Base-by-base conservation (phyloP, 768 basidiomycete genomes). In the Boletus tomentosulus region DNA sequence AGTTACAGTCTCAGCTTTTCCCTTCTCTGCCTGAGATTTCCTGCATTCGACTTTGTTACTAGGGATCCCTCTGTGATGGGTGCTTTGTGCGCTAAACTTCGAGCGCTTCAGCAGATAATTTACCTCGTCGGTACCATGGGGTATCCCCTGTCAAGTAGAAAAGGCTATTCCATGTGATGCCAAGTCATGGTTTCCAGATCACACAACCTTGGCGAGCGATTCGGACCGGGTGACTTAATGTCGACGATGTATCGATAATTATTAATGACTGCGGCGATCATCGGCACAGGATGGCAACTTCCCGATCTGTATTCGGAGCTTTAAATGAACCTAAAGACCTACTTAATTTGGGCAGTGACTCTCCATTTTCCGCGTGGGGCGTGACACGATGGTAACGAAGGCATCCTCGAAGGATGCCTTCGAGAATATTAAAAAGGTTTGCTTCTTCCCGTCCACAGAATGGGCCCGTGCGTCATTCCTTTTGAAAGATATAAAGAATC, bases 381-480 rank as follows among this genome's bases (percentile, higher is more conserved):
- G 37, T 60, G 54, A 52, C 54, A 50, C 56, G 61, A 50, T 5
- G 13, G 50, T 43, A 63, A 47, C 31, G 31, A 11, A 33, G 31
- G 31, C 31, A 33, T 33, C 27, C 66, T 69, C 56, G 54, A 35
- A 57, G 58, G 45, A 62, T 61, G 54, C 60, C 58, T 62, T 43
- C 46, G 58, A 51, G 53, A 34, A 57, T 65, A 55, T 46, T 25
- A 34, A 47, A 48, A 35, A 16, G 63, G 68, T 31, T 42, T 41
- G 16, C 38, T 35, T 44, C 56, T 53, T 70, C 59, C 66, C 58
- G 56, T 51, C 35, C 55, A 39, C 33, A 48, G 58, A 54, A 13
- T 0, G 54, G 69, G 70, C 56, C 62, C 64, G 68, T 69, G 68
- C 68, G 65, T 64, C 63, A 56, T 57, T 33, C 27, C 43, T 53